These are phyloP conservation scores for Komagataella phaffii DNA, from an alignment of 805 yeast species.

Conservation along the genomic window DNA sequence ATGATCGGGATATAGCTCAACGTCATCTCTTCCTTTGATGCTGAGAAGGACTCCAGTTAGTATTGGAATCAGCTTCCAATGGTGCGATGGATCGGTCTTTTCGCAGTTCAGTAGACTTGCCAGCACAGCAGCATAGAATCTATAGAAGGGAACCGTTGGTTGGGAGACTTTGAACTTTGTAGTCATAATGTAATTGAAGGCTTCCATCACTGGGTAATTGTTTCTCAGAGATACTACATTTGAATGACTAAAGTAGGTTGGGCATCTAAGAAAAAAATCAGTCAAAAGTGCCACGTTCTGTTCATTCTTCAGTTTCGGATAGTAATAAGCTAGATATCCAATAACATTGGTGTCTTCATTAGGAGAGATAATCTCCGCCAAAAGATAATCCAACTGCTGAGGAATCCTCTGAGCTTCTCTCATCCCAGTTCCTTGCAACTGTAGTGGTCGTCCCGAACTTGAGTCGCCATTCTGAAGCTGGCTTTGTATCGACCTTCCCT, in stretches of 20 bases:
- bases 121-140: conserved; percentile 24
- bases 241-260: conserved; percentile 17
- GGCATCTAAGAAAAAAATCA: conserved; percentile 28
- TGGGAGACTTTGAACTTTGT: conserved; percentile 31
- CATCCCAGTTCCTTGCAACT: background rate
- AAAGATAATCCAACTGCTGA: conserved; percentile 32
- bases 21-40: conserved; percentile 11
- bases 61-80: conserved; percentile 36
- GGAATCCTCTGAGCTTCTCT: conserved; percentile 10
- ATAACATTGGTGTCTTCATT: conserved; percentile 14
- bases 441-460: background rate
- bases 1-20: conserved; percentile 14
- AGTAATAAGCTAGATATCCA: conserved; percentile 35
- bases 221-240: conserved; percentile 15
- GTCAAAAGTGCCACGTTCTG: conserved; percentile 30
- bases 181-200: conserved; percentile 29
- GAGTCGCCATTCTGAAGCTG: conserved; percentile 2
- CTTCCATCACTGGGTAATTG: conserved; percentile 29
- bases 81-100: conserved; percentile 9
- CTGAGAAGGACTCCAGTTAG: conserved; percentile 30
- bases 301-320: conserved; percentile 34
- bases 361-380: conserved; percentile 30
- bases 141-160: conserved; percentile 31
- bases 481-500: conserved; percentile 10
- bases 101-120: conserved; percentile 21